Conservation (phyloP, 2,329 filamentous ascomycete species). For the Arthrocladium fulminans region DNA sequence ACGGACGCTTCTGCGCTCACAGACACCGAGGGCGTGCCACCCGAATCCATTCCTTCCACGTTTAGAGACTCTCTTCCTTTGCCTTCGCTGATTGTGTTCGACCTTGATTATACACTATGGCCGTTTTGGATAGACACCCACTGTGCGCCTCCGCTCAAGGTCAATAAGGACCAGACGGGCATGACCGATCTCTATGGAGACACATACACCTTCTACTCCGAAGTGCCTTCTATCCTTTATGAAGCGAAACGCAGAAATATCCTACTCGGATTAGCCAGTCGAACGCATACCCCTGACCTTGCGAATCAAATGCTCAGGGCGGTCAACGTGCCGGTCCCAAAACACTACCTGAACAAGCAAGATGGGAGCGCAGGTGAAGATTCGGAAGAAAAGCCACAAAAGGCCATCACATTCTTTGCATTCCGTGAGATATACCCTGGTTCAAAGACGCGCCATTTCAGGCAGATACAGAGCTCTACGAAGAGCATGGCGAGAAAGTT, state of each 20-base stretch:
- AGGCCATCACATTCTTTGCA: slow-evolving; percentile 47
- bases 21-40: slow-evolving; percentile 9
- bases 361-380: slow-evolving; percentile 53
- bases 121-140: slow-evolving; percentile 97
- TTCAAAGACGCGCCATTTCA: slow-evolving; percentile 79
- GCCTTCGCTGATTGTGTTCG: slow-evolving; percentile 79
- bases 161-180: slow-evolving; percentile 20
- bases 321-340: slow-evolving; percentile 49
- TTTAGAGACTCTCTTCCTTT: slow-evolving; percentile 62
- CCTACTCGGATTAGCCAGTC: slow-evolving; percentile 64
- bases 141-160: slow-evolving; percentile 64
- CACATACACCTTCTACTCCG: slow-evolving; percentile 59
- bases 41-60: slow-evolving; percentile 33
- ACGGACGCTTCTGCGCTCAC: slow-evolving; percentile 7
- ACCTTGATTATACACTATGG: slow-evolving; percentile 98
- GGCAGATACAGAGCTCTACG: slow-evolving; percentile 54
- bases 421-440: slow-evolving; percentile 59
- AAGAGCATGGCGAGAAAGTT: slow-evolving; percentile 36
- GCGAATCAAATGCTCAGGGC: slow-evolving; percentile 72
- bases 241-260: slow-evolving; percentile 48
- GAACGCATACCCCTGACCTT: slow-evolving; percentile 70
- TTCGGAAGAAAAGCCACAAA: slow-evolving; percentile 25
- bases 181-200: slow-evolving; percentile 46
- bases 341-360: slow-evolving; percentile 52
- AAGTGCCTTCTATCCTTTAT: slow-evolving; percentile 59